phyloP scores from a whole-genome alignment of 2,329 filamentous ascomycete species.

The Diatrype stigma region DNA sequence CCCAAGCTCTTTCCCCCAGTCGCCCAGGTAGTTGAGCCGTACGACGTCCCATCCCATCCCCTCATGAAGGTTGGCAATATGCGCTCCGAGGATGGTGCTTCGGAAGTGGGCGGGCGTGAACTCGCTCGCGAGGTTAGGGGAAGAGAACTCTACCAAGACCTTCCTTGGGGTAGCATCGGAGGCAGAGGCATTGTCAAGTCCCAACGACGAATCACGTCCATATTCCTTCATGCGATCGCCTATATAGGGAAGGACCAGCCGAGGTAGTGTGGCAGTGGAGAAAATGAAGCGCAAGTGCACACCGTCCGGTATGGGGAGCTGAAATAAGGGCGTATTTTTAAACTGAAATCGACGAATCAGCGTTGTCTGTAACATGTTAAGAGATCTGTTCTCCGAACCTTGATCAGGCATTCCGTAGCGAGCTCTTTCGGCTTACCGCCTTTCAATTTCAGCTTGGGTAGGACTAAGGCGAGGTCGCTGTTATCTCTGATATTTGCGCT shows the following conservation, averaged over 20 bases:
- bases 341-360: conserved; percentile 34
- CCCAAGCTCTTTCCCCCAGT: conserved; percentile 68
- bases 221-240: conserved; percentile 51
- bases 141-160: conserved; percentile 68
- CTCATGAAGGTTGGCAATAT: conserved; percentile 62
- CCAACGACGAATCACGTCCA: conserved; percentile 53
- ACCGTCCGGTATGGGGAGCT: conserved; percentile 50
- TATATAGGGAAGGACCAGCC: conserved; percentile 56
- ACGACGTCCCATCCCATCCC: conserved; percentile 64
- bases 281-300: conserved; percentile 64
- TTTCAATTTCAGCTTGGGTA: conserved; percentile 26
- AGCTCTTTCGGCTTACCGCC: conserved; percentile 13
- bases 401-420: conserved; percentile 11
- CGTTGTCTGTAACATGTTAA: neutral
- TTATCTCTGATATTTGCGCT: conserved; percentile 19
- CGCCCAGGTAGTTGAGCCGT: conserved; percentile 68
- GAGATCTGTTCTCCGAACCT: conserved; percentile 5
- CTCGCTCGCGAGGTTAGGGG: conserved; percentile 70
- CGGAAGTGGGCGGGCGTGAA: conserved; percentile 66
- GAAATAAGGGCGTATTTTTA: conserved; percentile 53
- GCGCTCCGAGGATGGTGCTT: conserved; percentile 67
- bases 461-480: conserved; percentile 26
- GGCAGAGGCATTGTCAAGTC: neutral
- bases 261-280: conserved; percentile 51
- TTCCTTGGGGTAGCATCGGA: conserved; percentile 27